Percentiles rank a stretch among this genome's conserved stretches.
These are phyloP conservation scores for Fusarium floridanum DNA, from an alignment of 2,329 filamentous ascomycete genomes.

Conservation along the genomic window DNA sequence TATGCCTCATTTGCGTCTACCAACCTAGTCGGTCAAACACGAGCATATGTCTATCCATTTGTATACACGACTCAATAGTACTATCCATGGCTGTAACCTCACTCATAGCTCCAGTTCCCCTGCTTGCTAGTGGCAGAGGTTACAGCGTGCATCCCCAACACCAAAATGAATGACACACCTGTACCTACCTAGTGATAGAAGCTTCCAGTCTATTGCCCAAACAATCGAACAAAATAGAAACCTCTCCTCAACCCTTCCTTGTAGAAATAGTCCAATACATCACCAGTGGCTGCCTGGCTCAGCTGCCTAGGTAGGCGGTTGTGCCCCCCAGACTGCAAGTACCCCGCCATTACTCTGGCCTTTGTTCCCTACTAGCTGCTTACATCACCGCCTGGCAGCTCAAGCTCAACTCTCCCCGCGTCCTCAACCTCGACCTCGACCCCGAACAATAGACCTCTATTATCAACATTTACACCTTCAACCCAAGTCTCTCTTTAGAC, in stretches of 20 bases:
- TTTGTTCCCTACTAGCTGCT: constrained; percentile 19
- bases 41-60: neutral
- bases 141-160: neutral
- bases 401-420: constrained; percentile 29
- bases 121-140: neutral
- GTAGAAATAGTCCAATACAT: neutral
- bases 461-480: neutral
- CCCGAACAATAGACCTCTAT: neutral
- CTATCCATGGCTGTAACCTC: neutral
- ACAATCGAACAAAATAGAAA: neutral
- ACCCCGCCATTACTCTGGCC: constrained; percentile 28
- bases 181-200: neutral
- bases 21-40: neutral
- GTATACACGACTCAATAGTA: neutral
- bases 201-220: neutral
- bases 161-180: neutral
- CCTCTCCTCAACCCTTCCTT: neutral
- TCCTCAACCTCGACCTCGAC: constrained; percentile 9
- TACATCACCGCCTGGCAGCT: constrained; percentile 34
- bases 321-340: neutral
- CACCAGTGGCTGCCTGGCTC: constrained; percentile 20
- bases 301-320: constrained; percentile 8
- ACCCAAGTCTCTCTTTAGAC: constrained; percentile 35
- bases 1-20: neutral
- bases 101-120: neutral